phyloP scores from a whole-genome alignment of 2,329 filamentous ascomycete genomes.

The Aspergillus versicolor region DNA sequence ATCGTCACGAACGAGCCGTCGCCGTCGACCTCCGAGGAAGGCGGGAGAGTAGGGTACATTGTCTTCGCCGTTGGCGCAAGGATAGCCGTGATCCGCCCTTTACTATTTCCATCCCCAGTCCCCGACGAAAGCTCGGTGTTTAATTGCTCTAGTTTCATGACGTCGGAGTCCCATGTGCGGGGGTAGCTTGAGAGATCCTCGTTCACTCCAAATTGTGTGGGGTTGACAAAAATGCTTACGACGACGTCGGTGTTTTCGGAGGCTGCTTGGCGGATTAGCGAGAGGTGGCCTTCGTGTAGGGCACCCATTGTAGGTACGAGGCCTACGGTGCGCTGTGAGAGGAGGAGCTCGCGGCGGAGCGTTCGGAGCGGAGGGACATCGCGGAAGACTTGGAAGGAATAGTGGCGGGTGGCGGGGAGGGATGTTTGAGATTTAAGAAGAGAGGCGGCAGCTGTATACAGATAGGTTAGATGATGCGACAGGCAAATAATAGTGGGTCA shows the following conservation, averaged over 20 bases:
- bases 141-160: constrained; percentile 64
- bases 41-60: constrained; percentile 84
- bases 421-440: constrained; percentile 18
- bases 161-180: constrained; percentile 80
- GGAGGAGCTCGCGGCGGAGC: constrained; percentile 65
- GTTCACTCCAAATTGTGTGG: constrained; percentile 86
- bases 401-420: constrained; percentile 5
- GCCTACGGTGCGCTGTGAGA: constrained; percentile 70
- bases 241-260: constrained; percentile 82
- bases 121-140: constrained; percentile 68
- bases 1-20: constrained; percentile 89
- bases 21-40: constrained; percentile 69
- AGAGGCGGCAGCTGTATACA: constrained; percentile 22
- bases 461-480: constrained; percentile 10
- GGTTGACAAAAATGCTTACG: constrained; percentile 93
- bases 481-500: constrained; percentile 8
- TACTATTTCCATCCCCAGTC: constrained; percentile 44
- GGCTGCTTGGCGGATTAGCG: constrained; percentile 80
- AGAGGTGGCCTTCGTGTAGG: constrained; percentile 86
- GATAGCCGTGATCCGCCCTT: constrained; percentile 66
- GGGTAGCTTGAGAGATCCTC: constrained; percentile 91
- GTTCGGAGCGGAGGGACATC: constrained; percentile 69
- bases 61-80: constrained; percentile 79
- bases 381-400: constrained; percentile 62
- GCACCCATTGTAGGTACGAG: constrained; percentile 98